A percentile compares a stretch with the other conserved stretches of the same genome.
phyloP scores from a whole-genome alignment of 306 rosid genomes.

The Begonia peltatifolia region DNA sequence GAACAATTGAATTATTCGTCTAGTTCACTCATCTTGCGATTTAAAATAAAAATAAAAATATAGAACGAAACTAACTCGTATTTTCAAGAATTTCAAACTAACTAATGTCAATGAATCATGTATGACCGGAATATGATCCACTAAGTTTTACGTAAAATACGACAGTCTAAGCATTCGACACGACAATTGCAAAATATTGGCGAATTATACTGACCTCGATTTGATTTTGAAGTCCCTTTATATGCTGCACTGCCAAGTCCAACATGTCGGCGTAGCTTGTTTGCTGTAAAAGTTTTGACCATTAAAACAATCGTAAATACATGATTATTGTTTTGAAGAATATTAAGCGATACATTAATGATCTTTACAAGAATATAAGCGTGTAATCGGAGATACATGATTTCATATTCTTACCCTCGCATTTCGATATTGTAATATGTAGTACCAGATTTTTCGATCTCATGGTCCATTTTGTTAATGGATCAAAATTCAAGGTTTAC shows the following conservation, averaged over 20 bases:
- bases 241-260: slow-evolving; percentile 94
- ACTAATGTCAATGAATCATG: not conserved
- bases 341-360: too few species aligned
- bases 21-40: not conserved
- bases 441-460: too few species aligned
- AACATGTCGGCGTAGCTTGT: slow-evolving; percentile 98
- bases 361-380: too few species aligned
- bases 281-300: slow-evolving; percentile 38
- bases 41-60: not conserved
- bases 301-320: too few species aligned
- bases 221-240: slow-evolving; percentile 87
- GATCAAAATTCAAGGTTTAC: too few species aligned
- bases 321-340: too few species aligned
- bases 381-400: too few species aligned
- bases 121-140: not conserved
- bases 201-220: slow-evolving; percentile 56
- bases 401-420: too few species aligned
- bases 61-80: not conserved
- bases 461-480: too few species aligned
- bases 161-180: not conserved
- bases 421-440: too few species aligned
- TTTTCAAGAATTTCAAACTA: not conserved
- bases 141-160: not conserved
- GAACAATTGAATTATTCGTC: not conserved
- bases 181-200: not conserved